Percentiles rank a stretch among this genome's conserved stretches.
Evolutionary conservation across 2,329 filamentous ascomycete genomes (phyloP).

Genomic region (Colletotrichum sp.): DNA sequence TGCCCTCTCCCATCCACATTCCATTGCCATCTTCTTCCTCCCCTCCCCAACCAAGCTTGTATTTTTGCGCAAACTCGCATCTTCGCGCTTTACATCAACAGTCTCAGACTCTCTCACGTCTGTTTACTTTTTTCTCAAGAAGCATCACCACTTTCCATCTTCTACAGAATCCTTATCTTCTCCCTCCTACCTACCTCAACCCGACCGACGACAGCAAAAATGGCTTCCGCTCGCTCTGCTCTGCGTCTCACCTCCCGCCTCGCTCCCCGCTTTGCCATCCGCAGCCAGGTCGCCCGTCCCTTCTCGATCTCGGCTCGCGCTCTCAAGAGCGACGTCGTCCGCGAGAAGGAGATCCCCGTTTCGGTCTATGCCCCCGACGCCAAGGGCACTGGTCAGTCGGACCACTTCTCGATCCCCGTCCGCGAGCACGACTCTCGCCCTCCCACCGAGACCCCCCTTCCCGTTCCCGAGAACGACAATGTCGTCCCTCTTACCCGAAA

Average conservation of each 20-base stretch:
- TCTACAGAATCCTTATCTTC: neutral
- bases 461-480: conserved; percentile 48
- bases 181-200: neutral
- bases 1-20: neutral
- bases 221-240: conserved; percentile 17
- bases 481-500: conserved; percentile 58
- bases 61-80: neutral
- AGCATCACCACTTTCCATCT: neutral
- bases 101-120: neutral
- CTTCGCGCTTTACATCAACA: conserved; percentile 6
- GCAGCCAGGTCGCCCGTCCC: conserved; percentile 33
- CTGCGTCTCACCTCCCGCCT: conserved; percentile 17
- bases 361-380: conserved; percentile 55
- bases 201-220: neutral
- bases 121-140: neutral
- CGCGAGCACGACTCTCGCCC: conserved; percentile 42
- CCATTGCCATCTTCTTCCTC: neutral
- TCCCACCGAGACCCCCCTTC: conserved; percentile 43
- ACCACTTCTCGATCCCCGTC: conserved; percentile 62
- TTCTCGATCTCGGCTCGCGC: conserved; percentile 41
- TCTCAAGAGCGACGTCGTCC: conserved; percentile 56
- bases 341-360: conserved; percentile 62
- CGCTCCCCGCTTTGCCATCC: conserved; percentile 32
- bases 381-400: conserved; percentile 49
- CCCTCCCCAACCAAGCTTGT: neutral